Evolutionary conservation across 148 eudicot genomes (phyloP).

Genomic region (Euryodendron excelsum): DNA sequence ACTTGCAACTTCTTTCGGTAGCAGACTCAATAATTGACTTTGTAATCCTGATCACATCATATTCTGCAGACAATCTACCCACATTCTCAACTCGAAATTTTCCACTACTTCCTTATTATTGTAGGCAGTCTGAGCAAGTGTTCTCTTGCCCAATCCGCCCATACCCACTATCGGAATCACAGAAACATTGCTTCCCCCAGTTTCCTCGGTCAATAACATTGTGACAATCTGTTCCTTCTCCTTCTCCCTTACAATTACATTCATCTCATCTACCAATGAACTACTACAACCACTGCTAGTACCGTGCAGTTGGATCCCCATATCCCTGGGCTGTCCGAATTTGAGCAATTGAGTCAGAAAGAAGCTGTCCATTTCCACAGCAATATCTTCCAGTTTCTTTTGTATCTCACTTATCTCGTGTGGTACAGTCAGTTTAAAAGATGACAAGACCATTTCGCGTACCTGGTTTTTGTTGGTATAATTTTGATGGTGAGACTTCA

Average conservation of each 20-base stretch:
- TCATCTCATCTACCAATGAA: not conserved
- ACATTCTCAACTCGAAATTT: not conserved
- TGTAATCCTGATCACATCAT: not conserved
- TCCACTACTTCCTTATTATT: not conserved
- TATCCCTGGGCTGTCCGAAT: no score
- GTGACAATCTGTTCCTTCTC: no score
- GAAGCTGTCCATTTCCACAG: not conserved
- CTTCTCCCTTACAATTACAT: not conserved
- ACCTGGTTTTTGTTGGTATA: not conserved
- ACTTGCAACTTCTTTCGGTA: not conserved
- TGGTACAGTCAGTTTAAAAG: not conserved
- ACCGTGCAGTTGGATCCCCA: not conserved
- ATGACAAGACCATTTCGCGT: not conserved
- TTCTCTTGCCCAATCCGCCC: not conserved
- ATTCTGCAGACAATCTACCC: not conserved
- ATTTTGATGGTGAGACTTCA: not conserved
- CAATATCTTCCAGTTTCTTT: conserved; percentile 3
- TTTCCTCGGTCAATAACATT: not conserved
- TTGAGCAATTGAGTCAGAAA: not conserved
- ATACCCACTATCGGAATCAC: not conserved
- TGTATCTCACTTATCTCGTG: not conserved
- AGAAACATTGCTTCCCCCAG: not conserved
- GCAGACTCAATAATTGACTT: not conserved
- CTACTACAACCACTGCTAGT: not conserved
- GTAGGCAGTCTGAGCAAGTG: not conserved